Evolutionary conservation across 495 filamentous ascomycete species (phyloP), one percentile per base, ranked within the genome.

Genomic region (Penicillium diatomitis): DNA sequence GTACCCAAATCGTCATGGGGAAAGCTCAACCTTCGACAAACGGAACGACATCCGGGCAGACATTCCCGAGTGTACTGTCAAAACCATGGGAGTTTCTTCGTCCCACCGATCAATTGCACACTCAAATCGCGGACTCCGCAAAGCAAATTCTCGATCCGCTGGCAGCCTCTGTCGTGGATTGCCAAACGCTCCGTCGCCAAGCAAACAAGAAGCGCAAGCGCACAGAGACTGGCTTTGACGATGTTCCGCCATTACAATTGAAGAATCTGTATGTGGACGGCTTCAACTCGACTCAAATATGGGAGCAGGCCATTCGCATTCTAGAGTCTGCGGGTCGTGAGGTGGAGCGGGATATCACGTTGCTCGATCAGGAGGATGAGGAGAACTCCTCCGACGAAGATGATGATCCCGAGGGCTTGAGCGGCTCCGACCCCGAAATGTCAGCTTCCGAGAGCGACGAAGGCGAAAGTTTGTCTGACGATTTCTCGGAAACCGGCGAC

Each of bases 231-330:
- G 63, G 71, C 11, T 55, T 65, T 46, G 61, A 69, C 47, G 51
- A 63, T 52, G 63, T 65, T 12, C 66, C 78, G 11, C 63, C 79
- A 12, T 61, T 91, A 50, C 86, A 85, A 52, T 67, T 91, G 50
- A 78, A 83, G 58, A 85, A 86, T 64, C 66, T 98, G 20, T 83
- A 97, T 64, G 72, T 86, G 31, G 83, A 95, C 30, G 92, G 91
- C 0, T 96, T 98, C 65, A 86, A 83, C 50, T 81, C 86, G 27
- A 81, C 82, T 40, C 92, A 97, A 68, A 81, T 98, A 11, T 97
- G 90, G 88, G 88, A 95, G 61, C 92, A 98, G 67, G 88, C 88
- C 4, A 83, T 77, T 53, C 80, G 85, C 61, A 86, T 98, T 20
- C 51, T 73, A 29, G 62, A 66, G 39, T 69, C 65, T 7, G 58